Conservation (phyloP, 1,284 basidiomycete species). For the Microbotryomycetes sp. region DNA sequence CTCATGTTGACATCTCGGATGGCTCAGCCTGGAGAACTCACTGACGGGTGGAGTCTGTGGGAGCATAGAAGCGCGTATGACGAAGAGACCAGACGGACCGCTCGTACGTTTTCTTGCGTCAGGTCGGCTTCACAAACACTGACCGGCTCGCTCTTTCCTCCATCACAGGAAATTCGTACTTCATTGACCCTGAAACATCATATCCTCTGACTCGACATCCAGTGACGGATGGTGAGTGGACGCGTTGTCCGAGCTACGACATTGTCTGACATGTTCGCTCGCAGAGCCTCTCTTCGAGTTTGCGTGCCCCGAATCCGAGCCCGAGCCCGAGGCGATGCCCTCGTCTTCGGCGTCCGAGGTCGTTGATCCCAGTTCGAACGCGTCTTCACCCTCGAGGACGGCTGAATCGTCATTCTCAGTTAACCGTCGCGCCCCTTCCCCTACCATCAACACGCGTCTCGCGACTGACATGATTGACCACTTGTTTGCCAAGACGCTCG, state of each 20-base stretch:
- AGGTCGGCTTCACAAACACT: too few species aligned
- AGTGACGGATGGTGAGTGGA: conserved; percentile 6
- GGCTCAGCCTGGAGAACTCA: background rate
- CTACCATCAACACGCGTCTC: conserved; percentile 79
- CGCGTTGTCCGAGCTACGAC: background rate
- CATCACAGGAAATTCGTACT: too few species aligned
- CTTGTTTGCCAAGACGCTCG: conserved; percentile 36
- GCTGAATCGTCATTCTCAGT: background rate
- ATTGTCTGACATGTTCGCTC: background rate
- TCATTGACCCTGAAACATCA: conserved; percentile 10
- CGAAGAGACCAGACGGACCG: conserved; percentile 12
- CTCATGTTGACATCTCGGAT: conserved; percentile 4
- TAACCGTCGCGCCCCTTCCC: too few species aligned
- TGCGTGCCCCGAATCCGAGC: too few species aligned
- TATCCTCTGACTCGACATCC: conserved; percentile 11
- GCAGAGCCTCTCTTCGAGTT: background rate
- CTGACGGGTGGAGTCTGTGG: conserved; percentile 19
- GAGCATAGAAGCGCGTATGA: conserved; percentile 11
- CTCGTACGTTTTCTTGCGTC: too few species aligned
- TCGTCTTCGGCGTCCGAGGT: conserved; percentile 19
- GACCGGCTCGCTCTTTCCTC: too few species aligned
- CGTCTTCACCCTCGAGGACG: background rate
- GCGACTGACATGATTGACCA: conserved; percentile 88
- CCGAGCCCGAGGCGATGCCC: background rate
- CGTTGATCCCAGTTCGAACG: background rate